Percentiles rank a stretch among this genome's conserved stretches.
phyloP scores from a whole-genome alignment of 2,329 filamentous ascomycete genomes.

The Lasiodiplodia gonubiensis region DNA sequence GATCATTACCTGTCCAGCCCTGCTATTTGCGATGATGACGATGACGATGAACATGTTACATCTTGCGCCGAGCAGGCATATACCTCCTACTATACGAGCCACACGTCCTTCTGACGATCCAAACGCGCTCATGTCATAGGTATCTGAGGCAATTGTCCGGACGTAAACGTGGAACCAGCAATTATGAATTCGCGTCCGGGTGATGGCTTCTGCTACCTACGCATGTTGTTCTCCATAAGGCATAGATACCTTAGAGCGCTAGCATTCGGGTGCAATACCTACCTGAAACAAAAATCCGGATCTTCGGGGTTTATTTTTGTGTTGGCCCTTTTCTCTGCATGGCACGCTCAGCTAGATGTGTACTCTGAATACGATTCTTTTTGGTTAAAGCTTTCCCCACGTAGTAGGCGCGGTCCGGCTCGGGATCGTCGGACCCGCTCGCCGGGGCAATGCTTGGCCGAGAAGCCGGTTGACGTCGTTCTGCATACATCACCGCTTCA shows the following conservation, averaged over 20 bases:
- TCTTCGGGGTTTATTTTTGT: too few species aligned
- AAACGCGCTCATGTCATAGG: too few species aligned
- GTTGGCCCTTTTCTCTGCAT: too few species aligned
- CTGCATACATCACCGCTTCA: conserved; percentile 1
- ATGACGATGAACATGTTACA: not conserved
- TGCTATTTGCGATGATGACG: not conserved
- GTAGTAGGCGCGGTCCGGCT: not conserved
- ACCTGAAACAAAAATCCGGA: too few species aligned
- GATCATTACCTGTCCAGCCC: not conserved
- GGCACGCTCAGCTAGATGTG: not conserved
- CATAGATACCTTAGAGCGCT: too few species aligned
- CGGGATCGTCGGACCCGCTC: conserved; percentile 11
- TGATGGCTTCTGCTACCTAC: too few species aligned
- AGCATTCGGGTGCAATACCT: too few species aligned
- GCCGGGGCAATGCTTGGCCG: conserved; percentile 15
- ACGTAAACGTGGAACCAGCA: too few species aligned
- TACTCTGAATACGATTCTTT: not conserved
- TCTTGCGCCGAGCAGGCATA: not conserved
- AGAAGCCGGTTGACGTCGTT: not conserved
- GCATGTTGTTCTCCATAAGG: too few species aligned
- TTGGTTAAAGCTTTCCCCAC: conserved; percentile 10
- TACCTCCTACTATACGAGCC: not conserved
- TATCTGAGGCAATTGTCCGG: too few species aligned
- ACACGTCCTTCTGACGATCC: not conserved
- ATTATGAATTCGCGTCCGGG: too few species aligned